Evolutionary conservation across 108 stramenopile genomes (phyloP), one percentile per base, ranked within the genome.

Genomic region (Skeletonema menzelii): DNA sequence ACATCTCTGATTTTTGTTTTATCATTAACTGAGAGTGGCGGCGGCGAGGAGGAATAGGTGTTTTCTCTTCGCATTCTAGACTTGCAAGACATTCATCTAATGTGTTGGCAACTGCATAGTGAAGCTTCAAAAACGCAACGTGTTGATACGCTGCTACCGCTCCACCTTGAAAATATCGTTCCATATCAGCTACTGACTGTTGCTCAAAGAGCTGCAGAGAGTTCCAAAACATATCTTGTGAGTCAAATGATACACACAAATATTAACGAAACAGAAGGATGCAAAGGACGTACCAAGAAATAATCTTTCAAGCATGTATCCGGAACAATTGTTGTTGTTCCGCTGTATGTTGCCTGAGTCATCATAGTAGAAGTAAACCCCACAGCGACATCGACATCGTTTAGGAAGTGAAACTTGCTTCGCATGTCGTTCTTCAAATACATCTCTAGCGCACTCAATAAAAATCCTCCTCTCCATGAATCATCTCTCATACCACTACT

Each of bases 401-500:
- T 78, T 2, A 96, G 65, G 66, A 96, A 94, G 31, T 86, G 75
- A 59, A 93, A 87, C 59, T 96, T 96, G 38, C 87, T 77, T 53
- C 86, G 75, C 93, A 97, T 93, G 60, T 97, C 96, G 59, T 83
- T 90, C 72, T 86, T 82, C 27, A 88, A 65, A 56, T 82, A 84
- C 68, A 85, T 81, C 42, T 88, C 87, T 7, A 85, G 53, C 15
- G 85, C 85, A 20, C 72, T 69, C 46, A 86, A 76, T 32, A 87
- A 59, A 60, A 91, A 96, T 5, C 95, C 95, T 62, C 95, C 96
- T 19, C 96, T 77, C 93, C 93, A 96, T 30, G 89, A 85, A 17
- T 82, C 75, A 42, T 83, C 85, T 56, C 87, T 63, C 63, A 75
- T 63, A 3, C 87, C 77, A 58, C 79, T 82, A 12, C 88, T 88